A percentile compares a stretch with the other conserved stretches of the same genome.
Evolutionary conservation across 441 rosid species (phyloP).

Genomic region (Populus hybrid): DNA sequence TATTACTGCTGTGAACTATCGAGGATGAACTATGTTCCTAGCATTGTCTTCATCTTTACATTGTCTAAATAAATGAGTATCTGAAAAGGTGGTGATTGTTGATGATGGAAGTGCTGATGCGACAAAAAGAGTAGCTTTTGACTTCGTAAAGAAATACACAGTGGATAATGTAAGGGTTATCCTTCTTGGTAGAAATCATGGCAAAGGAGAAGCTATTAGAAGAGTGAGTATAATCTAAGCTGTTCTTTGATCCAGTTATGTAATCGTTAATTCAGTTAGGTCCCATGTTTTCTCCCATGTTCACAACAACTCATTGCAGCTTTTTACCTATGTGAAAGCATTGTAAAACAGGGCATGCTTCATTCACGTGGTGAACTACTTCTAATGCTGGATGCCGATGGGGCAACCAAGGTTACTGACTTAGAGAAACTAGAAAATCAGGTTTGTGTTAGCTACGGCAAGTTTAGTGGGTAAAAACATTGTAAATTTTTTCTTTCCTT

Average conservation of each 20-base stretch:
- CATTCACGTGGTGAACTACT: constrained; percentile 94
- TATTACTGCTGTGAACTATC: background rate
- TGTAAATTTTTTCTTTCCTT: background rate
- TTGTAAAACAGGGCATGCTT: constrained; percentile 97
- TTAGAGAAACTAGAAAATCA: constrained; percentile 90
- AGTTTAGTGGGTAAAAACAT: background rate
- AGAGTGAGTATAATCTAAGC: constrained; percentile 60
- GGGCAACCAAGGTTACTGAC: constrained; percentile 90
- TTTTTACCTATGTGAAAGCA: constrained; percentile 68
- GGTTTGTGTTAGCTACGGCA: constrained; percentile 44
- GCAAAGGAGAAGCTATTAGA: constrained; percentile 98
- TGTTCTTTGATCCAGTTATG: constrained; percentile 3
- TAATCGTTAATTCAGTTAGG: constrained; percentile 7
- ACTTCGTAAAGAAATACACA: constrained; percentile 58
- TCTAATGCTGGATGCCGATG: constrained; percentile 97
- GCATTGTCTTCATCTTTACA: background rate
- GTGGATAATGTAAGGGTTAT: constrained; percentile 76
- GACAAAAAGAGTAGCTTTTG: constrained; percentile 76
- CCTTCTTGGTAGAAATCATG: constrained; percentile 89
- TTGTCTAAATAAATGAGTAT: constrained; percentile 6
- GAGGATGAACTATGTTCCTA: background rate
- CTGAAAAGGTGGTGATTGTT: constrained; percentile 67
- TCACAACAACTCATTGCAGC: constrained; percentile 44
- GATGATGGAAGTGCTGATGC: constrained; percentile 96
- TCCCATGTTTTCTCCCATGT: background rate